Conservation (phyloP, 768 basidiomycete genomes). For the Hygrocybe coccinea region DNA sequence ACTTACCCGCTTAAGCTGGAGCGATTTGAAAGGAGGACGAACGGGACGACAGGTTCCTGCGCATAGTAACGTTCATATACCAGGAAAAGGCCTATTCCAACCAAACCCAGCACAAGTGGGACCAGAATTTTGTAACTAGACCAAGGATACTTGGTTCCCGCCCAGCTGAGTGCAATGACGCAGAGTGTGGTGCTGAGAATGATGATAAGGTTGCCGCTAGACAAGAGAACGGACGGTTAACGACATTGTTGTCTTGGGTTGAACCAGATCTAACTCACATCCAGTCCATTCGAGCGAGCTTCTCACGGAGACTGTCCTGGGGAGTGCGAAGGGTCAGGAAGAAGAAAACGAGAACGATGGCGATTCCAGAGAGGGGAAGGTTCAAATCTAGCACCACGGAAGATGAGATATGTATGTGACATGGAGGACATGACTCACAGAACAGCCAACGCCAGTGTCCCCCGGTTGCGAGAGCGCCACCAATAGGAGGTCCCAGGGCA, state of each 20-base stretch:
- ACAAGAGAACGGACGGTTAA: not conserved
- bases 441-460: slow-evolving; percentile 41
- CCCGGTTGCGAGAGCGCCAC: slow-evolving; percentile 29
- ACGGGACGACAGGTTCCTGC: slow-evolving; percentile 21
- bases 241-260: not conserved
- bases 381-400: slow-evolving; percentile 32
- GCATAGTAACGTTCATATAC: slow-evolving; percentile 35
- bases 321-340: slow-evolving; percentile 35
- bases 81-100: slow-evolving; percentile 36
- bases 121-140: slow-evolving; percentile 34
- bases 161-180: slow-evolving; percentile 47
- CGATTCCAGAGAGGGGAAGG: slow-evolving; percentile 33
- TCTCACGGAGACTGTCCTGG: slow-evolving; percentile 28
- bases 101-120: slow-evolving; percentile 40
- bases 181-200: slow-evolving; percentile 31
- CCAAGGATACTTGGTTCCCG: slow-evolving; percentile 44
- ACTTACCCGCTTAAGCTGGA: slow-evolving; percentile 37
- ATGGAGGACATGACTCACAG: slow-evolving; percentile 21
- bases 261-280: slow-evolving; percentile 28
- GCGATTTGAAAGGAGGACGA: slow-evolving; percentile 26
- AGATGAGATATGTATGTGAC: not conserved
- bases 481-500: slow-evolving; percentile 33
- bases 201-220: slow-evolving; percentile 41
- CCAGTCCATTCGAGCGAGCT: slow-evolving; percentile 40
- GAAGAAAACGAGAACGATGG: slow-evolving; percentile 23